Conservation (phyloP, 2,329 filamentous ascomycete species). For the Didymella pomorum region DNA sequence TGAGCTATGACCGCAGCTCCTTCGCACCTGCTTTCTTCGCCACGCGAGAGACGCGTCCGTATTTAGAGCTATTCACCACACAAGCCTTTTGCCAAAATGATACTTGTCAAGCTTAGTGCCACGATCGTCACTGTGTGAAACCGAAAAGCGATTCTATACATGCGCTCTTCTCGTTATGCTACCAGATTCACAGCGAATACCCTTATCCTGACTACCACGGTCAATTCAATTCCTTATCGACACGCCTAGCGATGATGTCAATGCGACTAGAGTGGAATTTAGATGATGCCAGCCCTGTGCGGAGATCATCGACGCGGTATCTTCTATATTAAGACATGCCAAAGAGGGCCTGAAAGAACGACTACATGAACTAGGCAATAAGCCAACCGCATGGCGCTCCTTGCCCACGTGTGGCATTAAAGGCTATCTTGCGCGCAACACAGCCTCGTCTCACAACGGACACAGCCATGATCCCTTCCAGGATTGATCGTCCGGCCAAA, state of each 20-base stretch:
- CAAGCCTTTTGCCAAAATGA: no score
- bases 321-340: background rate
- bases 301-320: background rate
- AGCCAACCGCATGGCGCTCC: background rate
- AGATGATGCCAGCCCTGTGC: background rate
- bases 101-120: no score
- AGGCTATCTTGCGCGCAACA: background rate
- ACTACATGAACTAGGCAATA: background rate
- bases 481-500: background rate
- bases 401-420: background rate
- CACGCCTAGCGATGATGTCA: background rate
- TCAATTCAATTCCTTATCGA: no score
- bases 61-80: no score
- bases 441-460: background rate
- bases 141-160: no score
- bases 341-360: background rate
- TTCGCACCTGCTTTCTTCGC: no score
- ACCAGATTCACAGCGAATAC: background rate
- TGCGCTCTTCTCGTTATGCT: background rate
- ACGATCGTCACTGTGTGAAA: no score
- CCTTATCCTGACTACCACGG: no score
- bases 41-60: no score
- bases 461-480: background rate
- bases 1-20: no score
- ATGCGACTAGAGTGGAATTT: background rate